These are phyloP conservation scores for Penicillium coprophilum DNA, from an alignment of 495 filamentous ascomycete genomes.

Conservation along the genomic window DNA sequence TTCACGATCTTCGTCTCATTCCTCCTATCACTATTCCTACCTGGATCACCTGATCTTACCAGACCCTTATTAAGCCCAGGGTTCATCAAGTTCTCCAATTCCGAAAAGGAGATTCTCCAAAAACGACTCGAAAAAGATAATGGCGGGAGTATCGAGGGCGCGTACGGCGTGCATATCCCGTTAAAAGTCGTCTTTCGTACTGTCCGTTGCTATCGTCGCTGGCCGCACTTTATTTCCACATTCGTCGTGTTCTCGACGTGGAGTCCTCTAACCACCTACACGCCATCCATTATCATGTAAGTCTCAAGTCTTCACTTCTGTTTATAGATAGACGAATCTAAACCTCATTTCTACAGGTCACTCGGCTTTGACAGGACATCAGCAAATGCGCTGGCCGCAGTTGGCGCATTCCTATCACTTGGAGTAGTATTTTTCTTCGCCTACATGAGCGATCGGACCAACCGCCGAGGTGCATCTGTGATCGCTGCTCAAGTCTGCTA, in stretches of 20 bases:
- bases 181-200: not conserved
- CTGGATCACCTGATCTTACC: not conserved
- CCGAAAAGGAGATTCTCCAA: not conserved
- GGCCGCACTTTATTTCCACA: not conserved
- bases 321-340: not conserved
- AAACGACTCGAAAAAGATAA: not conserved
- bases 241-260: not conserved
- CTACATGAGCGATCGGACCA: not conserved
- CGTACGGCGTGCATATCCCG: not conserved
- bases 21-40: not conserved
- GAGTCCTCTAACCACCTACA: not conserved
- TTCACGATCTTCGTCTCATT: slow-evolving; percentile 44
- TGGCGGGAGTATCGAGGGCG: not conserved
- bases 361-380: not conserved
- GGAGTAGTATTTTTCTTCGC: not conserved
- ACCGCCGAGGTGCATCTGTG: not conserved
- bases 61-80: not conserved
- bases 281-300: not conserved
- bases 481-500: not conserved
- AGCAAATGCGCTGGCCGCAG: not conserved
- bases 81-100: not conserved
- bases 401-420: not conserved
- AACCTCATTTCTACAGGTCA: not conserved
- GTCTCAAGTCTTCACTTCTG: not conserved
- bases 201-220: not conserved